Evolutionary conservation across 148 eudicot genomes (phyloP).

Genomic region (Fagopyrum esculentum): DNA sequence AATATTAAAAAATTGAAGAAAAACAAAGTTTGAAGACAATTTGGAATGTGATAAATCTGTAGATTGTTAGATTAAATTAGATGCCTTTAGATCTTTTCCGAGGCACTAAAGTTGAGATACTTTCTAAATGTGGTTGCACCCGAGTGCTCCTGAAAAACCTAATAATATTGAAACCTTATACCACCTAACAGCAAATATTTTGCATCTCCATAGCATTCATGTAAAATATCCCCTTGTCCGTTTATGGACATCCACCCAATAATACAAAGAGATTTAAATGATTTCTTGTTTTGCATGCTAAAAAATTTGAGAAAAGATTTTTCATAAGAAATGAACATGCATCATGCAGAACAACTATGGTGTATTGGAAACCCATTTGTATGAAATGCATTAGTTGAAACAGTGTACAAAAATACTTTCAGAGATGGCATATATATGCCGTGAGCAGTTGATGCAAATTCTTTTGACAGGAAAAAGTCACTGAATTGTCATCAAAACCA

Average conservation of each 20-base stretch:
- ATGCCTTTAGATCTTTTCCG: not conserved
- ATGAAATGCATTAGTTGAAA: not conserved
- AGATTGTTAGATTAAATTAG: not conserved
- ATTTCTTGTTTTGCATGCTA: not conserved
- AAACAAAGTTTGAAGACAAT: not conserved
- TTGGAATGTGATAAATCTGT: not conserved
- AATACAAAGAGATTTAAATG: not conserved
- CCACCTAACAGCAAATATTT: not conserved
- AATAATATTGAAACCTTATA: not conserved
- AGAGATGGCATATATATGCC: not conserved
- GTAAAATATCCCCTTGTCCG: not conserved
- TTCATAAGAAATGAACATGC: not conserved
- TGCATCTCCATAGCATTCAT: not conserved
- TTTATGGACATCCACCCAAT: not conserved
- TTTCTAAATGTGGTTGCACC: not conserved
- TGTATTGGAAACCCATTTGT: not conserved
- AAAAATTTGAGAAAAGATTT: not conserved
- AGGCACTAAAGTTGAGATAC: not conserved
- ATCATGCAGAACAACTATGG: not conserved
- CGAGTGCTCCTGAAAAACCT: not conserved
- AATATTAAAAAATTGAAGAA: not conserved
- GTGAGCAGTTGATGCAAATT: slow-evolving; percentile 6
- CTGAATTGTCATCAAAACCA: slow-evolving; percentile 60
- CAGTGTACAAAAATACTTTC: not conserved
- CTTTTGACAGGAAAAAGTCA: slow-evolving; percentile 52